Evolutionary conservation across 345 rosid species (phyloP).

Genomic region (Physaria fendleri): DNA sequence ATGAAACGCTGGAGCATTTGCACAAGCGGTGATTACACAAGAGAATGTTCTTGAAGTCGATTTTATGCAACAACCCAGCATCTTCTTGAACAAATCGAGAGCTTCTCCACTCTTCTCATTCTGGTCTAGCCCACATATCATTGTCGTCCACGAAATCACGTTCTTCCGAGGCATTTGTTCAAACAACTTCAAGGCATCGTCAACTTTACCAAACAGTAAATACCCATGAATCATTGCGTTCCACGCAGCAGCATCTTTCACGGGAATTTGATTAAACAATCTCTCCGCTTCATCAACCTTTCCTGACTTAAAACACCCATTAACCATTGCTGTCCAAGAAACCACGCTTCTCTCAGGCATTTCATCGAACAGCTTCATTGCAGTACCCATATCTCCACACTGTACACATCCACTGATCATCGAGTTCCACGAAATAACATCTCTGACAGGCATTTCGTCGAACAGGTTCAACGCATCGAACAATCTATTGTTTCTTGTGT

Average conservation of each 20-base stretch:
- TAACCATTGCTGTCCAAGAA: conserved; percentile 68
- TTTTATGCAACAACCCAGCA: conserved; percentile 38
- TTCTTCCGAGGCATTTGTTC: conserved; percentile 47
- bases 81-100: conserved; percentile 39
- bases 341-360: conserved; percentile 62
- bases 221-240: conserved; percentile 72
- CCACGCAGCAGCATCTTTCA: conserved; percentile 62
- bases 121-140: conserved; percentile 67
- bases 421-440: conserved; percentile 56
- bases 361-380: conserved; percentile 48
- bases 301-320: conserved; percentile 56
- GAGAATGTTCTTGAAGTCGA: conserved; percentile 48
- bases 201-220: conserved; percentile 42
- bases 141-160: conserved; percentile 78
- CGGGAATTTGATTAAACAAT: conserved; percentile 51
- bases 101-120: conserved; percentile 49
- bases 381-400: conserved; percentile 45
- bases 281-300: conserved; percentile 45
- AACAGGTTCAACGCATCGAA: conserved; percentile 48
- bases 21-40: conserved; percentile 55
- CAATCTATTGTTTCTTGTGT: conserved; percentile 31
- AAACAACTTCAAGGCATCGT: conserved; percentile 50
- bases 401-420: conserved; percentile 61
- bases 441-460: conserved; percentile 44
- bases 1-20: conserved; percentile 37